A percentile compares a stretch with the other conserved stretches of the same genome.
These are phyloP conservation scores for Gaertneriomyces sp. DNA, from an alignment of 192 early-diverging fungal species.

Conservation along the genomic window DNA sequence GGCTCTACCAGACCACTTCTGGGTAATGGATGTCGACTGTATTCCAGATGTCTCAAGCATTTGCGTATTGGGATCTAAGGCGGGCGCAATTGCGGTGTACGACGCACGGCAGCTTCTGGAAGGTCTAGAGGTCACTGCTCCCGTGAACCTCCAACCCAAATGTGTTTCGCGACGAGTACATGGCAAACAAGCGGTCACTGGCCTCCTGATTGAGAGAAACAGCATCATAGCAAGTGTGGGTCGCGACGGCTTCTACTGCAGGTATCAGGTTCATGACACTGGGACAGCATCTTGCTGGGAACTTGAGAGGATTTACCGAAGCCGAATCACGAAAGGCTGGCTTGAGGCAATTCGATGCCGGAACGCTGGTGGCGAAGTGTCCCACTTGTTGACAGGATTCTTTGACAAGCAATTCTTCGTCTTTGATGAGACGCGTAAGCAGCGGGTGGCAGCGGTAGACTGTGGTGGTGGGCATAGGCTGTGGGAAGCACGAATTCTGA, in stretches of 20 bases:
- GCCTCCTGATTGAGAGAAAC: constrained; percentile 36
- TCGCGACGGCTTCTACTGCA: constrained; percentile 59
- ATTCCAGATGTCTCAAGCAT: background rate
- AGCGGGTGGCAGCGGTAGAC: constrained; percentile 62
- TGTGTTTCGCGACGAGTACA: constrained; percentile 42
- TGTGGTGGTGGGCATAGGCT: constrained; percentile 72
- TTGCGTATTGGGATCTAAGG: constrained; percentile 17
- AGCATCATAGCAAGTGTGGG: constrained; percentile 58
- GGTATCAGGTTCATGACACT: constrained; percentile 1
- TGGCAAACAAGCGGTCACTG: constrained; percentile 49
- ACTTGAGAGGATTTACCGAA: constrained; percentile 51
- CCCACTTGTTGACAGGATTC: constrained; percentile 45
- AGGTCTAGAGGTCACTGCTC: background rate
- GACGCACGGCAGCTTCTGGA: constrained; percentile 1
- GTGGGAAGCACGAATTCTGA: constrained; percentile 59
- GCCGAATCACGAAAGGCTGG: constrained; percentile 75
- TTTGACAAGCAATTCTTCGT: constrained; percentile 70
- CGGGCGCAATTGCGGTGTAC: constrained; percentile 29
- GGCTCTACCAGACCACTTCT: constrained; percentile 16
- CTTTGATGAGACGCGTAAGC: constrained; percentile 63
- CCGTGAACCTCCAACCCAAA: constrained; percentile 22
- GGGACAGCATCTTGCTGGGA: constrained; percentile 15
- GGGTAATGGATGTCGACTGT: constrained; percentile 18
- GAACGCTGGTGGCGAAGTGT: no score
- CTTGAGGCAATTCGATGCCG: constrained; percentile 62